Percentiles rank a stretch among this genome's conserved stretches.
These are phyloP conservation scores for Clonostachys byssicola DNA, from an alignment of 2,329 filamentous ascomycete genomes.

Conservation along the genomic window DNA sequence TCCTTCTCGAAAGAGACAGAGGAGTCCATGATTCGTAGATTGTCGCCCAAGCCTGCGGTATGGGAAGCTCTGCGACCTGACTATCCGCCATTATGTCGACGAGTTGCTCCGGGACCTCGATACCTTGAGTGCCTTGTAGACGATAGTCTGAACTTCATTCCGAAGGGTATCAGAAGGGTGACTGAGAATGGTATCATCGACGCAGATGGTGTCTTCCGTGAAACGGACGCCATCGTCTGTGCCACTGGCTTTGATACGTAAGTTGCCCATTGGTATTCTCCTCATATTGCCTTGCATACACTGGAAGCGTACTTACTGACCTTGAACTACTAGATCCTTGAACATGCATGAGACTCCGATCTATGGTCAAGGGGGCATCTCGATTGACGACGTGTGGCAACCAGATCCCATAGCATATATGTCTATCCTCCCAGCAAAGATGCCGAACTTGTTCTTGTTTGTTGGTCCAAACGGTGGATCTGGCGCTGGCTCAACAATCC, in stretches of 20 bases:
- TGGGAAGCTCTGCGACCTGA: conserved; percentile 12
- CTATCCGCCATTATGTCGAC: conserved; percentile 33
- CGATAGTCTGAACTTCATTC: conserved; percentile 40
- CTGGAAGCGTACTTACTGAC: conserved; percentile 23
- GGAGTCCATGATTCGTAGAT: background rate
- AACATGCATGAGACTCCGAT: conserved; percentile 21
- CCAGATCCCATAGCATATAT: conserved; percentile 40
- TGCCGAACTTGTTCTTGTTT: conserved; percentile 32
- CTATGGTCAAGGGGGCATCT: conserved; percentile 37
- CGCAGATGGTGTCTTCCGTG: conserved; percentile 34
- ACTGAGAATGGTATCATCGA: conserved; percentile 45
- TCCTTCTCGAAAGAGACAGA: background rate
- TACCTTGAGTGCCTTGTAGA: conserved; percentile 38
- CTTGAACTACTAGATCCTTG: background rate
- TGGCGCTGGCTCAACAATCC: conserved; percentile 39
- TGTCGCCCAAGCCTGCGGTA: conserved; percentile 36
- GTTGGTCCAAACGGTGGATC: conserved; percentile 33
- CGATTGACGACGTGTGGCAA: conserved; percentile 37
- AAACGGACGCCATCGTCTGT: conserved; percentile 50
- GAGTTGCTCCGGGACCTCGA: conserved; percentile 42
- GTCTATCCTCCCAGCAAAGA: conserved; percentile 40
- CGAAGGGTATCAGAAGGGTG: conserved; percentile 36
- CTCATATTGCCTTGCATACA: too few relatives aligned
- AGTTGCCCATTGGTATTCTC: background rate
- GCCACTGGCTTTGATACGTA: conserved; percentile 49